Evolutionary conservation across 805 yeast genomes (phyloP), one percentile per base, ranked within the genome.

Genomic region (Kuraishia hungarica): DNA sequence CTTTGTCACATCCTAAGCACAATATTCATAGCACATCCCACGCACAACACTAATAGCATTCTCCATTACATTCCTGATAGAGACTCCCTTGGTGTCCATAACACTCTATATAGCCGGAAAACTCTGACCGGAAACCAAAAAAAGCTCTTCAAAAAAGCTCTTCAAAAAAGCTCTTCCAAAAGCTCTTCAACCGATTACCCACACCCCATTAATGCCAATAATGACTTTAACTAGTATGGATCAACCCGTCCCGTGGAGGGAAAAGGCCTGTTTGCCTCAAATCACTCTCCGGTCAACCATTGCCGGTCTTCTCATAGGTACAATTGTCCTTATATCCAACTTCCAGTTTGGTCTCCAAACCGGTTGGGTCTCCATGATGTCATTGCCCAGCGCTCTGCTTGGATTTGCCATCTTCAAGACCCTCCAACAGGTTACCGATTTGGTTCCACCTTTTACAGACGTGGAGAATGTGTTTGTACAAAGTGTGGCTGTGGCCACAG

Each of bases 311-410:
- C 61, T 73, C 1, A 90, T 93, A n/a, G 99, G 99, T 0, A 81
- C 97, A 0, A 71, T 93, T 26, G 92, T 94, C 35, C 74, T 94
- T 24, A 74, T 91, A 19, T 89, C 97, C 2, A 93, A 93, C 69
- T 94, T 94, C 72, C 98, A 93, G 67, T 93, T 93, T 67, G 99
- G 98, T 1, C 74, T 93, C 21, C 99, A 93, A 66, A 93, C 97
- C 0, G 99, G 99, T 1, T 93, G 99, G 99, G 97, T 94, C 5
- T 90, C 97, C 11, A 93, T 93, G 99, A 94, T 93, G 99, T 88
- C 97, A 22, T 74, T 93, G 54, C 98, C 99, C 0, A 86, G 97
- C 3, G 97, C 98, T 0, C 70, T 93, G 53, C 70, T 93, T 24
- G 97, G 96, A 0, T 92, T 83, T 67, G 87, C 97, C 0, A 73